These are phyloP conservation scores for Ceratonia siliqua DNA, from an alignment of 306 rosid species.

Conservation along the genomic window DNA sequence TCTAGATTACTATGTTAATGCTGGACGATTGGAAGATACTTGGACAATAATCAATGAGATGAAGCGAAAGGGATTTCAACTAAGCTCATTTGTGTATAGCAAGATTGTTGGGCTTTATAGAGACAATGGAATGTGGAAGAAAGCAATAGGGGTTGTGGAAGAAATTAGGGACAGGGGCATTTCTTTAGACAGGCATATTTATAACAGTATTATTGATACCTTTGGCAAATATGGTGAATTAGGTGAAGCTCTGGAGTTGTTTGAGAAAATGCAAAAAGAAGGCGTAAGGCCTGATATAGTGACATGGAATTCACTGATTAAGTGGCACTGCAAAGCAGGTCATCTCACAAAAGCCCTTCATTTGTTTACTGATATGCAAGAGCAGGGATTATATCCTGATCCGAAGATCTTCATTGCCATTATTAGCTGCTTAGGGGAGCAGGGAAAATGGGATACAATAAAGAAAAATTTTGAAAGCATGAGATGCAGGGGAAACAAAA, in stretches of 20 bases:
- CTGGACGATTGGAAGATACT: conserved; percentile 81
- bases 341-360: conserved; percentile 52
- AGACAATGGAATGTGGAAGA: conserved; percentile 92
- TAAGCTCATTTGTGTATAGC: conserved; percentile 61
- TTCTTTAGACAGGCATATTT: conserved; percentile 55
- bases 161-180: conserved; percentile 64
- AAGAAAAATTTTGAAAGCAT: conserved; percentile 60
- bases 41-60: conserved; percentile 67
- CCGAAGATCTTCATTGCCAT: conserved; percentile 71
- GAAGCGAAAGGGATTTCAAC: conserved; percentile 51
- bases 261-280: conserved; percentile 63
- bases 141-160: conserved; percentile 63
- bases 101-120: conserved; percentile 68
- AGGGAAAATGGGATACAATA: conserved; percentile 74
- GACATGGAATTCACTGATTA: conserved; percentile 71
- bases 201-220: conserved; percentile 67
- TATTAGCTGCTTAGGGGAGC: conserved; percentile 72
- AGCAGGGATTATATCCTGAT: conserved; percentile 74
- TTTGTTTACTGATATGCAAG: conserved; percentile 68
- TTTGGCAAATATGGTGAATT: conserved; percentile 75
- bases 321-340: conserved; percentile 71
- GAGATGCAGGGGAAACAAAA: conserved; percentile 50
- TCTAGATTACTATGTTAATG: conserved; percentile 63
- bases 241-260: conserved; percentile 61
- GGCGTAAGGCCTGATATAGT: conserved; percentile 62